phyloP scores from a whole-genome alignment of 805 yeast genomes.

The Saccharomycopsis babjevae region DNA sequence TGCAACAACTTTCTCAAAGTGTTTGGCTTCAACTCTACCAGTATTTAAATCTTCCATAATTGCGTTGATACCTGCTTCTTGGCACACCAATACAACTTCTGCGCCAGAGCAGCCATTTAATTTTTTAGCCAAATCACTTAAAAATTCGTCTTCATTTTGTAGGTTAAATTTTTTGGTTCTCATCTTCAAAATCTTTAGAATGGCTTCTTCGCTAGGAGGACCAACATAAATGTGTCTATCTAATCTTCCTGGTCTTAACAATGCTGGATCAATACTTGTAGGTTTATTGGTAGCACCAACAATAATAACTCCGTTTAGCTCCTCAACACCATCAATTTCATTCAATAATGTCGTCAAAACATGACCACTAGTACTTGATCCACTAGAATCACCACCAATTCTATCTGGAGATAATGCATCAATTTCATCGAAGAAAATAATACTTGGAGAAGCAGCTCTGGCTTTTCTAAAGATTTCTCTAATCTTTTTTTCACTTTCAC shows the following conservation, averaged over 20 bases:
- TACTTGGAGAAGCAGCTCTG: conserved; percentile 88
- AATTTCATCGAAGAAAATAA: conserved; percentile 91
- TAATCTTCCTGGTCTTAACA: conserved; percentile 89
- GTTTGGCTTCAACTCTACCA: conserved; percentile 43
- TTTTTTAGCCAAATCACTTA: conserved; percentile 39
- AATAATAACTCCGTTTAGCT: conserved; percentile 82
- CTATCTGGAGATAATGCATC: conserved; percentile 85
- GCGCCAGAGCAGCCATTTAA: conserved; percentile 97
- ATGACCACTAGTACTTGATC: conserved; percentile 56
- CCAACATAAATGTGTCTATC: conserved; percentile 89
- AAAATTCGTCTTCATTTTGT: conserved; percentile 29
- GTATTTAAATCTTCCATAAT: conserved; percentile 67
- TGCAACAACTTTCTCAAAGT: conserved; percentile 60
- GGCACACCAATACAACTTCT: conserved; percentile 83
- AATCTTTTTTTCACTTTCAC: conserved; percentile 90
- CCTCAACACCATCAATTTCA: conserved; percentile 97
- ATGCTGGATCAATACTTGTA: conserved; percentile 83
- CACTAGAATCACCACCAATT: conserved; percentile 36
- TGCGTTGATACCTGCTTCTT: conserved; percentile 93
- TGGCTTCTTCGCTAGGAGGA: conserved; percentile 80
- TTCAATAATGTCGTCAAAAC: conserved; percentile 85
- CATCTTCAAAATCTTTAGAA: conserved; percentile 67
- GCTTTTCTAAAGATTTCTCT: conserved; percentile 90
- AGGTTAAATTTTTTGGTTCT: conserved; percentile 57
- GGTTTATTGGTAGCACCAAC: conserved; percentile 97